Evolutionary conservation across 2,329 filamentous ascomycete species (phyloP), one percentile per base, ranked within the genome.

Genomic region (Coniosporium tulheliwenetii): DNA sequence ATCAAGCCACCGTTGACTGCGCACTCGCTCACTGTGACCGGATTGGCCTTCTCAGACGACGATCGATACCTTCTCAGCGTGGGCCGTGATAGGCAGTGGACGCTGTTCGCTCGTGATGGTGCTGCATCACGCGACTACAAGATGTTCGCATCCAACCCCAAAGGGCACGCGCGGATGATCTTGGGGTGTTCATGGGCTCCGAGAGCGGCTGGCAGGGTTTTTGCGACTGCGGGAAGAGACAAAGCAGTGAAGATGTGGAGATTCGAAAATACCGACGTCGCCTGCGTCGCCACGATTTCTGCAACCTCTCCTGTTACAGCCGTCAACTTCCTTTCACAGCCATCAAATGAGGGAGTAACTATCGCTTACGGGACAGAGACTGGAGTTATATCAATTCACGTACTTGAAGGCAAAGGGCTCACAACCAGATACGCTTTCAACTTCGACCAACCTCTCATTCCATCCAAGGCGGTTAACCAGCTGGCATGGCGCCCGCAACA

Each of bases 91-190:
- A 71, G 91, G 10, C 85, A 93, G 59, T 98, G 89, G 86, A 79
- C 78, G 0, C 66, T 96, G 1, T 98, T 89, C 56, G 64, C 74
- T 50, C 68, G 76, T 33, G 62, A 62, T 30, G 52, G 49, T 5
- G 51, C 58, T 16, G 54, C 54, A 3, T 40, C 45, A 12, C 55
- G 53, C 5, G 55, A 54, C 10, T 95, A 82, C 52, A 61, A 58
- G 16, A 64, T 80, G 2, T 58, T 74, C 33, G 66, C 78, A 45
- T 66, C 73, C 2, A 85, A 93, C 51, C 73, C 77, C 1, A 95
- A 93, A 61, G 89, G 84, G 0, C 91, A 98, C 58, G 71, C 81
- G 3, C 71, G 91, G 44, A 96, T 98, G 86, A 87, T 98, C 37
- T 69, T 96, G 10, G 85, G 86, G 54, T 82, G 78, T 1, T 76